phyloP scores from a whole-genome alignment of 1,139 yeast species.

The Taiozyma onychis region DNA sequence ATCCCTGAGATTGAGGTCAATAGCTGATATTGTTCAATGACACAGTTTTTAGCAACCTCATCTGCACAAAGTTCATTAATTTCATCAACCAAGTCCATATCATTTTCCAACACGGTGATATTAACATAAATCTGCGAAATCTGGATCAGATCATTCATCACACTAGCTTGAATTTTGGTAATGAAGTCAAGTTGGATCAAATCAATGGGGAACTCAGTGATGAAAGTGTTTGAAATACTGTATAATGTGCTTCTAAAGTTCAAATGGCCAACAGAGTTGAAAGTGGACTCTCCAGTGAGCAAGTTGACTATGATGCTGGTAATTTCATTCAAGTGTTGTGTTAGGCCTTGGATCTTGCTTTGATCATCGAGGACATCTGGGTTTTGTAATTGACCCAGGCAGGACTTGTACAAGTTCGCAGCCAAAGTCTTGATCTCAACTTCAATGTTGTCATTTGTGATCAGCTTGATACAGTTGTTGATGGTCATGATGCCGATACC shows the following conservation, averaged over 20 bases:
- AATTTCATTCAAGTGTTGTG: constrained; percentile 19
- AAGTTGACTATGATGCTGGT: constrained; percentile 9
- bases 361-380: constrained; percentile 41
- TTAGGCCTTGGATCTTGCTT: constrained; percentile 25
- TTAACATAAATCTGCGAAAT: constrained; percentile 8
- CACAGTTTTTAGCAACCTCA: constrained; percentile 25
- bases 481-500: constrained; percentile 56
- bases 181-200: constrained; percentile 17
- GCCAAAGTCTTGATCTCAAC: constrained; percentile 43
- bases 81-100: constrained; percentile 4
- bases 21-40: constrained; percentile 27
- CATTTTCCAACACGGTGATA: constrained; percentile 10
- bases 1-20: constrained; percentile 19
- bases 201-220: constrained; percentile 29
- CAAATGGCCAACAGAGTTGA: constrained; percentile 11
- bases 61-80: constrained; percentile 10
- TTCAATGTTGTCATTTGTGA: constrained; percentile 29
- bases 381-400: constrained; percentile 47
- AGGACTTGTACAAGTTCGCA: constrained; percentile 45
- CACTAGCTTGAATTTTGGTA: constrained; percentile 10
- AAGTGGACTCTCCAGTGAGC: constrained; percentile 19
- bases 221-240: constrained; percentile 24
- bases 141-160: constrained; percentile 20
- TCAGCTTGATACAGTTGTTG: constrained; percentile 39
- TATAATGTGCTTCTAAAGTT: constrained; percentile 23